Evolutionary conservation across 2,329 filamentous ascomycete species (phyloP), one percentile per base, ranked within the genome.

Genomic region (Piedraia hortae): DNA sequence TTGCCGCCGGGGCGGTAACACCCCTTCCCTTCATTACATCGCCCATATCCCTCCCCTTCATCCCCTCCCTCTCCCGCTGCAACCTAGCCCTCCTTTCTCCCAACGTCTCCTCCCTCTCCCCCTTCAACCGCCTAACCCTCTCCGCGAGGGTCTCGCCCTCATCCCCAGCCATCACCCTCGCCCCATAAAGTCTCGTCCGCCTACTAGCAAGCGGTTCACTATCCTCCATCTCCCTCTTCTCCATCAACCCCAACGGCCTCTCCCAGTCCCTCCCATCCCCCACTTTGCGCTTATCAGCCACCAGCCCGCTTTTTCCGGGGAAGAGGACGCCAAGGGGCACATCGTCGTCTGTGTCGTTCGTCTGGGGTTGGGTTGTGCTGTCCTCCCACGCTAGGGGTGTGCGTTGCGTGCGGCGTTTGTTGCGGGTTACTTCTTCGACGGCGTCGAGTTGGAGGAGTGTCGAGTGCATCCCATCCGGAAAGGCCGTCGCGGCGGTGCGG

Each of bases 341-440:
- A 34, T 93, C 82, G 24, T 82, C 74, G 31, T 90, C 77, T 21
- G 58, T 53, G 7, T 64, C 63, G 4, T 40, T 26, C 10, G 31
- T 32, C 7, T 30, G 23, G 7, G 49, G 46, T 14, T 24, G 21
- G 8, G 18, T 10, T 4, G 10, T 21, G 4, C 58, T 57, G 22
- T 71, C 69, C 44, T 93, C 80, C 85, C 85, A 97, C 2, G 82
- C 85, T 15, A 97, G 55, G 26, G 75, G 75, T 15, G 90, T 64
- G 26, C 68, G 72, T 37, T 72, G 73, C 25, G 60, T 59, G 35
- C 69, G 60, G 16, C 82, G 63, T 13, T 70, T 58, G 31, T 68
- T 65, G 33, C 67, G 68, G 41, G 90, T 73, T 12, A 78, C 59
- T 43, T 91, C 73, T 11, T 75, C 74, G 13, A 91, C 75, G 0